phyloP scores from a whole-genome alignment of 176 grass and related monocot genomes.

The Thinopyrum elongatum region DNA sequence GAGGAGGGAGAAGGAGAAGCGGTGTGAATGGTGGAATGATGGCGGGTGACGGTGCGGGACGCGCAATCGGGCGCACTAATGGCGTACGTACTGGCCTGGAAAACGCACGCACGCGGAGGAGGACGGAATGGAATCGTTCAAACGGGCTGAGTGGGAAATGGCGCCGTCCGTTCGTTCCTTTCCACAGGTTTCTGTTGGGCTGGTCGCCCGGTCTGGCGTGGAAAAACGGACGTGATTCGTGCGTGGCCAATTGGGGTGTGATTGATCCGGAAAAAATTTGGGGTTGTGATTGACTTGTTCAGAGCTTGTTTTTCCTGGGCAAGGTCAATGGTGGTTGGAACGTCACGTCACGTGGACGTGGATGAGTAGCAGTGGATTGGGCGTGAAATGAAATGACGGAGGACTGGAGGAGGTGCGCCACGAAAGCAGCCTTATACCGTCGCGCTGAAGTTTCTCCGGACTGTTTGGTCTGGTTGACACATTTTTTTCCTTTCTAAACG shows the following conservation, averaged over 20 bases:
- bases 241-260: not conserved
- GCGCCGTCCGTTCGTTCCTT: not conserved
- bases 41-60: slow-evolving; percentile 9
- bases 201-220: too few relatives aligned
- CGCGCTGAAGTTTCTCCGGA: too few relatives aligned
- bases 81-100: too few relatives aligned
- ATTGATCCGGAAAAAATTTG: not conserved
- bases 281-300: not conserved
- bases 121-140: slow-evolving; percentile 20
- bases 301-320: not conserved
- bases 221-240: too few relatives aligned
- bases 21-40: slow-evolving; percentile 4
- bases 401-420: too few relatives aligned
- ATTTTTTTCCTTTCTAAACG: too few relatives aligned
- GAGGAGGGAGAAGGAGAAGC: not conserved
- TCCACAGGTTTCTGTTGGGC: too few relatives aligned
- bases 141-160: not conserved
- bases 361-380: not conserved
- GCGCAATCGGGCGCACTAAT: not conserved
- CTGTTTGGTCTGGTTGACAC: too few relatives aligned
- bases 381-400: not conserved
- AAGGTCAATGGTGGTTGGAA: not conserved
- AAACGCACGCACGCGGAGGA: not conserved
- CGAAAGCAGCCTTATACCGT: too few relatives aligned
- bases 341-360: not conserved